Conservation (phyloP, 2,329 filamentous ascomycete species). For the Epichloe hybrida region DNA sequence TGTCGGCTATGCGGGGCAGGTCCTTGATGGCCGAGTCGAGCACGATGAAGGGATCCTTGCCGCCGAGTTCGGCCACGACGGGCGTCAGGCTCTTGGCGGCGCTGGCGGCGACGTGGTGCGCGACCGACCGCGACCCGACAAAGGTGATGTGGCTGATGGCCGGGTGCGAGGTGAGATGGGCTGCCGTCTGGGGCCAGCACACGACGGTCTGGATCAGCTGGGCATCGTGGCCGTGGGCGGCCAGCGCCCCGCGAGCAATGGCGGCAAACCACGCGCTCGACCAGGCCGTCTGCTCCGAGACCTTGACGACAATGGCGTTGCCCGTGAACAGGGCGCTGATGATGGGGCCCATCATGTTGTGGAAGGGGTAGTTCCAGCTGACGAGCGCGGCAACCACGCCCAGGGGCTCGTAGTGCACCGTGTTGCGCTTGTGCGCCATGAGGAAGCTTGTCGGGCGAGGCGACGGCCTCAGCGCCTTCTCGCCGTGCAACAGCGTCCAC, state of each 20-base stretch:
- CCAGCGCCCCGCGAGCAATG: conserved; percentile 66
- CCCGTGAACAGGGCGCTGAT: conserved; percentile 85
- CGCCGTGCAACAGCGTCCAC: conserved; percentile 88
- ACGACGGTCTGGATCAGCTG: conserved; percentile 72
- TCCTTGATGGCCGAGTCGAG: conserved; percentile 61
- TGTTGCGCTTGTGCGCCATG: conserved; percentile 91
- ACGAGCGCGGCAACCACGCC: conserved; percentile 88
- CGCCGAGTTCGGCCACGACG: conserved; percentile 80
- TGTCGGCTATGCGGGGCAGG: conserved; percentile 60
- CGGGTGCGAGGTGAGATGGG: conserved; percentile 72
- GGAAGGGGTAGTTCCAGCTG: conserved; percentile 95
- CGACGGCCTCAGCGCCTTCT: conserved; percentile 60
- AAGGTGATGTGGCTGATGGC: conserved; percentile 84
- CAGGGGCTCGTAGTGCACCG: conserved; percentile 79
- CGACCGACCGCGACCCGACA: conserved; percentile 80
- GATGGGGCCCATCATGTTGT: conserved; percentile 84
- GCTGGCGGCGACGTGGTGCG: conserved; percentile 74
- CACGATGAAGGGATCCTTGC: conserved; percentile 85
- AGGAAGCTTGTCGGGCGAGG: conserved; percentile 75
- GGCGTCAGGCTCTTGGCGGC: conserved; percentile 80
- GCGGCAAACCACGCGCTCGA: conserved; percentile 69
- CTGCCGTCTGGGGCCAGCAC: conserved; percentile 77
- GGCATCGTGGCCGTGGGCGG: conserved; percentile 69
- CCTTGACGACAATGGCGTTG: conserved; percentile 86
- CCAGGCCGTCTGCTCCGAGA: conserved; percentile 93